Conservation (phyloP, 1,139 yeast genomes). For the Saccharomyces uvarum region DNA sequence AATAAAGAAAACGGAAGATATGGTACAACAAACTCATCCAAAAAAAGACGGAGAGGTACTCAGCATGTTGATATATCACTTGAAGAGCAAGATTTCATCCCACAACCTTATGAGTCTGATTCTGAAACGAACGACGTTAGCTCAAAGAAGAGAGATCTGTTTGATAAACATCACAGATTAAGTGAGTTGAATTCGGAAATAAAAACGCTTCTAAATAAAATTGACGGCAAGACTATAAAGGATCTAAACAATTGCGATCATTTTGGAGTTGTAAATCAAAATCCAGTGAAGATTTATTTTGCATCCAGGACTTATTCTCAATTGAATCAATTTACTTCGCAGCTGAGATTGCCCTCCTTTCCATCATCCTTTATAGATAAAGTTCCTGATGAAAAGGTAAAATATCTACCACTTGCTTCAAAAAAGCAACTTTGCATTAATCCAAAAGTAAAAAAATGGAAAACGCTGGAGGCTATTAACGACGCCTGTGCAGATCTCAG, state of each 20-base stretch:
- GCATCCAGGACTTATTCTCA: conserved; percentile 92
- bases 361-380: conserved; percentile 48
- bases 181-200: conserved; percentile 39
- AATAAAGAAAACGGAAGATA: conserved; percentile 9
- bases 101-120: conserved; percentile 32
- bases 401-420: conserved; percentile 68
- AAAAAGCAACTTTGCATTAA: conserved; percentile 81
- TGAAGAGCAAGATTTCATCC: conserved; percentile 23
- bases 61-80: conserved; percentile 18
- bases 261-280: conserved; percentile 22
- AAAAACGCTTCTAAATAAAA: conserved; percentile 36
- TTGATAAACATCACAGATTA: conserved; percentile 16
- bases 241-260: conserved; percentile 5
- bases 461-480: conserved; percentile 52
- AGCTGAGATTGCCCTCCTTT: conserved; percentile 54
- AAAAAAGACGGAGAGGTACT: conserved; percentile 17
- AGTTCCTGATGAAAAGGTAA: conserved; percentile 40
- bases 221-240: conserved; percentile 27
- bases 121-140: conserved; percentile 22
- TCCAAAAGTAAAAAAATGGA: conserved; percentile 45
- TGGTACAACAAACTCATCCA: conserved; percentile 6
- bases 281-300: conserved; percentile 50
- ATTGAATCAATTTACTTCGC: conserved; percentile 70
- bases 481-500: conserved; percentile 79
- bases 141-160: conserved; percentile 12